Conservation (phyloP, 441 rosid genomes). For the Gossypium schwendimanii region DNA sequence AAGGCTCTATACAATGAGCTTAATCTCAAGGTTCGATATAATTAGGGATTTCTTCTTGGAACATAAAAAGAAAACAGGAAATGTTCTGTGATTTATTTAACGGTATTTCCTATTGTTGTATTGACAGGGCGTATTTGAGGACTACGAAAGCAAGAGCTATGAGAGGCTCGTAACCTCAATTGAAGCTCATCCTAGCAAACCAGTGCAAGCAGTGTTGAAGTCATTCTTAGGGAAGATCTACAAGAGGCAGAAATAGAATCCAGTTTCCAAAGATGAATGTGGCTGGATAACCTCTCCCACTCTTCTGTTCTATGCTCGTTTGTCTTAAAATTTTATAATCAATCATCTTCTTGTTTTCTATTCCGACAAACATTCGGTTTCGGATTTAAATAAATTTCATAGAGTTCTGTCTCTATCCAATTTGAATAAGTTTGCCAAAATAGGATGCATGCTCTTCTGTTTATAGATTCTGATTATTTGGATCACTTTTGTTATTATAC, state of each 20-base stretch:
- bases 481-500: neutral
- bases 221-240: slow-evolving; percentile 79
- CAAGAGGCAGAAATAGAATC: slow-evolving; percentile 68
- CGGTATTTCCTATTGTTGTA: slow-evolving; percentile 9
- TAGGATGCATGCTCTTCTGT: neutral
- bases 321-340: slow-evolving; percentile 4
- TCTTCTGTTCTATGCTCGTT: neutral
- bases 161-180: slow-evolving; percentile 52
- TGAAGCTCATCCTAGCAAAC: slow-evolving; percentile 60
- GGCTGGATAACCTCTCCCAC: neutral
- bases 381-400: neutral
- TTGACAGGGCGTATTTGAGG: slow-evolving; percentile 48
- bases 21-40: slow-evolving; percentile 51
- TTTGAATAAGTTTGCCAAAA: neutral
- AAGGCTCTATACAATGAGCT: slow-evolving; percentile 65
- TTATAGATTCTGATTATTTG: neutral
- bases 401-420: neutral
- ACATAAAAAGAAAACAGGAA: neutral
- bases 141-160: slow-evolving; percentile 70
- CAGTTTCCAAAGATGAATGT: neutral
- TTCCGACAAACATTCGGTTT: neutral
- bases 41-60: neutral
- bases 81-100: neutral
- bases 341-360: neutral
- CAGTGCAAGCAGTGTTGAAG: slow-evolving; percentile 76